Percentiles rank a stretch among this genome's conserved stretches.
Conservation (phyloP, 768 basidiomycete species). For the Trametes meyenii region DNA sequence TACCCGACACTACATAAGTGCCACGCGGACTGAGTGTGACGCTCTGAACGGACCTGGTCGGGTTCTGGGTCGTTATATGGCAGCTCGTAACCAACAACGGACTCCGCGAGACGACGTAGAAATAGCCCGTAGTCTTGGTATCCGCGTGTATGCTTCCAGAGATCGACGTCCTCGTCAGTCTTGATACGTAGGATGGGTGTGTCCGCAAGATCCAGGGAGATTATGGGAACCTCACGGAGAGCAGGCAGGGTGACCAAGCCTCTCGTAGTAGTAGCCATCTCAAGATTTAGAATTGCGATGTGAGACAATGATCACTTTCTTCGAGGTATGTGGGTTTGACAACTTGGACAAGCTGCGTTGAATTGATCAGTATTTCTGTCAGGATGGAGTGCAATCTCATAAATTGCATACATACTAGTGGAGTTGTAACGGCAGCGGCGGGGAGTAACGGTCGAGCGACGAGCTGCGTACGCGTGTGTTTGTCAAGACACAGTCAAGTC, state of each 20-base stretch:
- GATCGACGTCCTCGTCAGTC: conserved; percentile 69
- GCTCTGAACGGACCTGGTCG: conserved; percentile 30
- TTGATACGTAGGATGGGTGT: conserved; percentile 59
- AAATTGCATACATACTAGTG: no score
- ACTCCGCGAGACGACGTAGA: conserved; percentile 72
- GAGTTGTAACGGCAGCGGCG: background rate
- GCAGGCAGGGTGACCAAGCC: conserved; percentile 21
- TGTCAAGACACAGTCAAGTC: background rate
- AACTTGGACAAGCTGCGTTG: no score
- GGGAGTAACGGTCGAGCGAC: background rate
- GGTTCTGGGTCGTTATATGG: conserved; percentile 38
- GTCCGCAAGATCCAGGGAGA: conserved; percentile 23
- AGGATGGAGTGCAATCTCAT: background rate
- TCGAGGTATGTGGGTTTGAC: no score
- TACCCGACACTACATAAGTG: conserved; percentile 26
- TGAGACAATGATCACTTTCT: no score
- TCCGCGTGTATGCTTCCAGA: conserved; percentile 73
- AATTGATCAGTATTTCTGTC: no score
- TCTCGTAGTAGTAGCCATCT: no score
- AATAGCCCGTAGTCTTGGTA: conserved; percentile 78
- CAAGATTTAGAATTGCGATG: no score
- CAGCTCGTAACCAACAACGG: conserved; percentile 68
- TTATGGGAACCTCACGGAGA: conserved; percentile 37
- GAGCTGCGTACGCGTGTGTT: background rate
- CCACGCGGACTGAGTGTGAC: background rate